Base-by-base conservation (phyloP, 2,329 filamentous ascomycete species). In the Aspergillus udagawae region DNA sequence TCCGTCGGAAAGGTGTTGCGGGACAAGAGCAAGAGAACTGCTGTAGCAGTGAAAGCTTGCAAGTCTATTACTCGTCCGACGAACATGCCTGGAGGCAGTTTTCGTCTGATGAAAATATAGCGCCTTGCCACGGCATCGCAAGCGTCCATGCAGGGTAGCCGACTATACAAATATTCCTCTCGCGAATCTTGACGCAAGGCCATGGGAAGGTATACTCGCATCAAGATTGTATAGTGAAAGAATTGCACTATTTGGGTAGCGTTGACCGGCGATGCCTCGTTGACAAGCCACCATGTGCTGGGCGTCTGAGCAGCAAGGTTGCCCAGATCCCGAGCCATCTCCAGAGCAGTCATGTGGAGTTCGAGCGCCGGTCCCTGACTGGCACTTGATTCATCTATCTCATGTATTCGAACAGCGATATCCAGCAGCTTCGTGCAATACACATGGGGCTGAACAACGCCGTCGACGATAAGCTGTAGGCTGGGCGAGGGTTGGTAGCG, bases 131-230 rank as follows among this genome's bases (percentile, higher is more conserved):
- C 56, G 1, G 59, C 56, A 28, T 55, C 55, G 42, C 62, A 64
- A 3, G 60, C 60, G 20, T 61, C 55, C 32, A 61, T 64, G 41
- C 62, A 64, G 12, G 60, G 56, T 28, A 61, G 41, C 1, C 57
- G 59, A n/a, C 57, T 60, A 47, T 63, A 59, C 4, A 61, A 10
- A 44, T 59, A 53, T 25, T 59, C 60, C 21, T 60, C 55, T 1
- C 57, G 56, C 7, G 29, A 29, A 17, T 55, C 57, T 44, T 55
- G 62, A 17, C 54, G 53, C 12, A 64, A 50, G 6, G 59, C 55
- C 9, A 61, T 32, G 3, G 62, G 62, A 8, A 63, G 41, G 32
- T 64, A 54, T 2, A 52, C 54, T 42, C 60, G 57, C 62, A 64
- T 63, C 6, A 57, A n/a, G 3, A 58, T 35, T 35, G n/a, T 54